Evolutionary conservation across 1,139 yeast genomes (phyloP).

Genomic region (Pichia terricola): DNA sequence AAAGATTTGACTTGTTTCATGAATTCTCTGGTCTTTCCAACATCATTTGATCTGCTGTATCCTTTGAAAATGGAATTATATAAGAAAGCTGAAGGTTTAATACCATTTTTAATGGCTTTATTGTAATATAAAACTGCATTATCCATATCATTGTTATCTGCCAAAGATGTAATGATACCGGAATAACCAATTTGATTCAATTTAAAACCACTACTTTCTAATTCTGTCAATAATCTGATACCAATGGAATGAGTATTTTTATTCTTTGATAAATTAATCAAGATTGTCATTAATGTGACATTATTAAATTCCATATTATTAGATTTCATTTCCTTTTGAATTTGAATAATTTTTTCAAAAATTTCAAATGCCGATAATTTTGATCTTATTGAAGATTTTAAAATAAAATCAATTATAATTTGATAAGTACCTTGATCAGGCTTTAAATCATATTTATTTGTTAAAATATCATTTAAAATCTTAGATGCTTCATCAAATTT

Average conservation of each 20-base stretch:
- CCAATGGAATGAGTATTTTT: constrained; percentile 44
- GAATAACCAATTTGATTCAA: constrained; percentile 39
- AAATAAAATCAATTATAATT: constrained; percentile 46
- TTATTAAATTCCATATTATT: constrained; percentile 39
- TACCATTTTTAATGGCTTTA: constrained; percentile 32
- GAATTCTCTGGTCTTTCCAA: constrained; percentile 15
- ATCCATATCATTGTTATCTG: constrained; percentile 38
- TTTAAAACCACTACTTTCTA: constrained; percentile 27
- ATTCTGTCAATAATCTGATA: constrained; percentile 36
- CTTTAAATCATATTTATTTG: constrained; percentile 18
- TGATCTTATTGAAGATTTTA: constrained; percentile 35
- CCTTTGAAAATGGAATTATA: constrained; percentile 57
- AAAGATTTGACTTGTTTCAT: constrained; percentile 11
- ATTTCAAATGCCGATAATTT: constrained; percentile 30
- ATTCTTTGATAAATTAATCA: constrained; percentile 46
- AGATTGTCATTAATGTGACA: constrained; percentile 43
- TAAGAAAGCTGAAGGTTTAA: constrained; percentile 33
- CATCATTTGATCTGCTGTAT: constrained; percentile 24
- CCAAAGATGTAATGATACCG: constrained; percentile 50
- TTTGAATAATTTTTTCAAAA: constrained; percentile 27
- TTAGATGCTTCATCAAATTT: constrained; percentile 28
- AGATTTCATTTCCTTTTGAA: constrained; percentile 33
- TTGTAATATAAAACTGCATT: constrained; percentile 43
- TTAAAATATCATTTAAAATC: constrained; percentile 28
- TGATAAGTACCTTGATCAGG: constrained; percentile 64